These are phyloP conservation scores for Thinopyrum elongatum DNA, from an alignment of 176 grass and related monocot species.

Conservation along the genomic window DNA sequence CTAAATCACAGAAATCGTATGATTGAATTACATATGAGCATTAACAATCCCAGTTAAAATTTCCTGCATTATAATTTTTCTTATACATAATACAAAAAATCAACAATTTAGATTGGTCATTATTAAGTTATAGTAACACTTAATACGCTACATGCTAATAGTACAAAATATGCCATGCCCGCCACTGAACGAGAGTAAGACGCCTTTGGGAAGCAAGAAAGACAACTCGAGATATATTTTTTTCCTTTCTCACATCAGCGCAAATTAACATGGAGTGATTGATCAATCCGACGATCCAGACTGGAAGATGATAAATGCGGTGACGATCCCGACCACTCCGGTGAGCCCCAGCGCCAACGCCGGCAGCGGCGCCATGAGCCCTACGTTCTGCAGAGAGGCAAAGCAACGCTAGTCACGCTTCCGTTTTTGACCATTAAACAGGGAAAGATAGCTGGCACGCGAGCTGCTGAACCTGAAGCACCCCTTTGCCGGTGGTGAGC, in stretches of 20 bases:
- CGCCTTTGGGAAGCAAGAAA: background rate
- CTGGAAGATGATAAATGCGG: conserved; percentile 75
- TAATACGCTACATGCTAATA: too few species aligned
- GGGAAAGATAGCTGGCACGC: background rate
- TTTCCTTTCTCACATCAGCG: background rate
- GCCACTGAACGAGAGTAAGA: background rate
- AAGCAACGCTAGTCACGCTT: too few species aligned
- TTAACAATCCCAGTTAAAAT: too few species aligned
- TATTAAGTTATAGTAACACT: too few species aligned
- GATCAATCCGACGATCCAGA: conserved; percentile 54
- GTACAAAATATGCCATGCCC: background rate
- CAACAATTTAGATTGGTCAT: too few species aligned
- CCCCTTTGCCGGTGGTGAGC: conserved; percentile 69
- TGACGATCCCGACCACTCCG: conserved; percentile 46
- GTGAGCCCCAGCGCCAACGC: conserved; percentile 61
- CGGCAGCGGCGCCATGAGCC: conserved; percentile 52
- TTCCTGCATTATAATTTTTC: too few species aligned
- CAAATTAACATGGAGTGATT: background rate
- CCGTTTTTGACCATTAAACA: background rate
- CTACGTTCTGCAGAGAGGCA: conserved; percentile 52
- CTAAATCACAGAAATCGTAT: too few species aligned
- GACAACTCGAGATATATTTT: background rate
- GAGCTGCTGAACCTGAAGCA: conserved; percentile 60
- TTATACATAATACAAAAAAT: too few species aligned
- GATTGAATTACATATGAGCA: too few species aligned